A percentile compares a stretch with the other conserved stretches of the same genome.
These are phyloP conservation scores for Tricholoma flavovirens DNA, from an alignment of 768 basidiomycete genomes.

Conservation along the genomic window DNA sequence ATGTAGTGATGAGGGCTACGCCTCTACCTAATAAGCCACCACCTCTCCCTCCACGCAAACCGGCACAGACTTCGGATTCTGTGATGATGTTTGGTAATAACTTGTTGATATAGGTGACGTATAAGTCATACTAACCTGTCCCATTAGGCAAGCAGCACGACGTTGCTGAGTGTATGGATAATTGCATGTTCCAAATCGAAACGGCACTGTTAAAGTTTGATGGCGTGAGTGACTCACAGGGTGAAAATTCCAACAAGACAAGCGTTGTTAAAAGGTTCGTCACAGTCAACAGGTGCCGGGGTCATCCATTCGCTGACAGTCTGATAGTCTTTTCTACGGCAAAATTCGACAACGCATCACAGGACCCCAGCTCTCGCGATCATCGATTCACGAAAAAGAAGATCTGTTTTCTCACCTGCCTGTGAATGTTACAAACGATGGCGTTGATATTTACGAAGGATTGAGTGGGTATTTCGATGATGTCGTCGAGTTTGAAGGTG, in stretches of 20 bases:
- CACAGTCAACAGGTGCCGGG: neutral
- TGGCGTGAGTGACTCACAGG: slow-evolving; percentile 36
- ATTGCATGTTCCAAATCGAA: slow-evolving; percentile 98
- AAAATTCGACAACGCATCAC: slow-evolving; percentile 59
- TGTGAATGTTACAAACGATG: slow-evolving; percentile 86
- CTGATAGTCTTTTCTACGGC: slow-evolving; percentile 71
- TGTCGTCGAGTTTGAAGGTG: slow-evolving; percentile 79
- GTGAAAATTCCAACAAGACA: slow-evolving; percentile 47
- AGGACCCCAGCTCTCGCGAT: slow-evolving; percentile 34
- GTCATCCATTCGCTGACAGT: neutral
- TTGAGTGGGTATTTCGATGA: slow-evolving; percentile 89
- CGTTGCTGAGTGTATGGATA: slow-evolving; percentile 98
- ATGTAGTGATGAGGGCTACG: slow-evolving; percentile 29
- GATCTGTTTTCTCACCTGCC: slow-evolving; percentile 92
- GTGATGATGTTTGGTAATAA: slow-evolving; percentile 85
- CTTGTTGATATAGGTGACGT: neutral
- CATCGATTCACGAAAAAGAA: slow-evolving; percentile 76
- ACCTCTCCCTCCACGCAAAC: slow-evolving; percentile 51
- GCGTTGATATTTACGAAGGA: slow-evolving; percentile 91
- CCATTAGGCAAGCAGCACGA: slow-evolving; percentile 87
- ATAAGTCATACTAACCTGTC: neutral
- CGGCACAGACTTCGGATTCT: slow-evolving; percentile 54
- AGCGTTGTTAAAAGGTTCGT: slow-evolving; percentile 80
- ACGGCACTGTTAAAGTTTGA: slow-evolving; percentile 80
- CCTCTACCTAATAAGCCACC: slow-evolving; percentile 38